Evolutionary conservation across 306 rosid species (phyloP).

Genomic region (Carpinus viminea): DNA sequence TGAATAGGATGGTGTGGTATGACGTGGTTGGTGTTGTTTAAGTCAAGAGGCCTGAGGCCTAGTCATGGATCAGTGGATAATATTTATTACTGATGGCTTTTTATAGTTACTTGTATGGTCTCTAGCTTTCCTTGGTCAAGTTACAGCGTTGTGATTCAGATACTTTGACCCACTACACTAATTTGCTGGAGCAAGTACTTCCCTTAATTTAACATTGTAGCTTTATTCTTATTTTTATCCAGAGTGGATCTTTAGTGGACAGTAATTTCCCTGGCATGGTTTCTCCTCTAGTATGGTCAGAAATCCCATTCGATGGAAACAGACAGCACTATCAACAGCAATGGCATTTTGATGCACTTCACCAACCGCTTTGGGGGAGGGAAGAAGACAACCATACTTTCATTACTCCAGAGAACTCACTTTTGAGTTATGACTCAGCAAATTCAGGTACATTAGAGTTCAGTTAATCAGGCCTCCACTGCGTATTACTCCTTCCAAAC

Average conservation of each 20-base stretch:
- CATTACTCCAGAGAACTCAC: slow-evolving; percentile 73
- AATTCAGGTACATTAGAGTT: slow-evolving; percentile 67
- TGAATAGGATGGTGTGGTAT: neutral
- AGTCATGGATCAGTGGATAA: no score
- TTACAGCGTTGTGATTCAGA: slow-evolving; percentile 10
- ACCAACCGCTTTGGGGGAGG: slow-evolving; percentile 69
- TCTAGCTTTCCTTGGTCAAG: neutral
- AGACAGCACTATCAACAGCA: slow-evolving; percentile 79
- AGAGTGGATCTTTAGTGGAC: slow-evolving; percentile 64
- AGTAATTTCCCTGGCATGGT: slow-evolving; percentile 56
- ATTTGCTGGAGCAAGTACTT: slow-evolving; percentile 1
- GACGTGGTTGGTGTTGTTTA: neutral
- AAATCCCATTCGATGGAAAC: slow-evolving; percentile 53
- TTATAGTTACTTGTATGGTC: neutral
- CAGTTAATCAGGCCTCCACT: neutral
- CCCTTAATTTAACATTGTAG: slow-evolving; percentile 15
- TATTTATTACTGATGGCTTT: neutral
- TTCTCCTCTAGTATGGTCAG: slow-evolving; percentile 68
- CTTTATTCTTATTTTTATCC: slow-evolving; percentile 24
- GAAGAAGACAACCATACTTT: slow-evolving; percentile 67
- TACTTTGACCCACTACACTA: neutral
- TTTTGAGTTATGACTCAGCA: slow-evolving; percentile 68
- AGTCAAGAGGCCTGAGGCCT: slow-evolving; percentile 1
- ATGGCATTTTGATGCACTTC: slow-evolving; percentile 62
- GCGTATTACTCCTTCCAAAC: slow-evolving; percentile 3